These are phyloP conservation scores for Sclerotiophoma versabilis DNA, from an alignment of 2,329 filamentous ascomycete species.

Conservation along the genomic window DNA sequence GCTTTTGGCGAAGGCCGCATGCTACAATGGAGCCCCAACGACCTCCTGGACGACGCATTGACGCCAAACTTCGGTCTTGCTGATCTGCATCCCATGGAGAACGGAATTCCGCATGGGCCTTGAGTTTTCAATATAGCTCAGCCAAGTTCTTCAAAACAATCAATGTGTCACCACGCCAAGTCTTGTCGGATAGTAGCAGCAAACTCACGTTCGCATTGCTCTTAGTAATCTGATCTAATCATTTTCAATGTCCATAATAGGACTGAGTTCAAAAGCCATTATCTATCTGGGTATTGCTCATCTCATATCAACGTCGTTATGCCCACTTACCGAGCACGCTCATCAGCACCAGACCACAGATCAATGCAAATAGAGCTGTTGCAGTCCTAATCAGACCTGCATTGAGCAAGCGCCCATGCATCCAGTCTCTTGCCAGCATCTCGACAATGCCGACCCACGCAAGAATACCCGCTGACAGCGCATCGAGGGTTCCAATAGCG, in stretches of 20 bases:
- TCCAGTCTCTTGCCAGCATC: conserved; percentile 81
- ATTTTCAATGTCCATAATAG: not conserved
- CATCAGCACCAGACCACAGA: conserved; percentile 73
- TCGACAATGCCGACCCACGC: conserved; percentile 82
- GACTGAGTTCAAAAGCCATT: not conserved
- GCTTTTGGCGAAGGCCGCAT: conserved; percentile 39
- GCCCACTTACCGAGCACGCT: conserved; percentile 79
- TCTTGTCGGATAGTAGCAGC: too few relatives aligned
- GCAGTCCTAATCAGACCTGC: conserved; percentile 58
- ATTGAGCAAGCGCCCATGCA: conserved; percentile 58
- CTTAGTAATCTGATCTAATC: not conserved
- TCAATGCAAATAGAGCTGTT: conserved; percentile 61
- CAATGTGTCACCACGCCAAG: not conserved
- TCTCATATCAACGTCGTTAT: conserved; percentile 37
- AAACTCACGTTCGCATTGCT: not conserved
- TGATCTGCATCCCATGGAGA: conserved; percentile 9
- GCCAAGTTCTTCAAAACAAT: too few relatives aligned
- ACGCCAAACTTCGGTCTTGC: conserved; percentile 26
- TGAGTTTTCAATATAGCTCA: not conserved
- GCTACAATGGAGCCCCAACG: conserved; percentile 31
- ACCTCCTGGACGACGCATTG: conserved; percentile 17
- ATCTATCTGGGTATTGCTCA: not conserved
- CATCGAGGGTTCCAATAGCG: conserved; percentile 76
- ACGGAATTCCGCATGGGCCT: not conserved
- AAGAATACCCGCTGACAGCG: conserved; percentile 76